phyloP scores from a whole-genome alignment of 2,329 filamentous ascomycete genomes.

The Aspergillus oerlinghausenensis region DNA sequence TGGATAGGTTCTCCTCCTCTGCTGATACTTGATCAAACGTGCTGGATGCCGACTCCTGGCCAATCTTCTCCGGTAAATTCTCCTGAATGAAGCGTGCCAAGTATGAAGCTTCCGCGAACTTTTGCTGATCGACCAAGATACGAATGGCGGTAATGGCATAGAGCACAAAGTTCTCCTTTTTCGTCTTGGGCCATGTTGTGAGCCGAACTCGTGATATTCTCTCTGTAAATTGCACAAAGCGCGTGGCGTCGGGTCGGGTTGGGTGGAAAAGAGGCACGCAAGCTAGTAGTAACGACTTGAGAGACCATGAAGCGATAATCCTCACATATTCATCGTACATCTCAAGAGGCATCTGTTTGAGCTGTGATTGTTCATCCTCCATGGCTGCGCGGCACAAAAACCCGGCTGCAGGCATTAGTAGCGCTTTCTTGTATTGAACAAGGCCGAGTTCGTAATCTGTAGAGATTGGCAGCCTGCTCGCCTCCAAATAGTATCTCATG shows the following conservation, averaged over 20 bases:
- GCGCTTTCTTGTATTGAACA: constrained; percentile 7
- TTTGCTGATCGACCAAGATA: constrained; percentile 30
- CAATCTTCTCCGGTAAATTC: constrained; percentile 23
- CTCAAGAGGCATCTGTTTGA: constrained; percentile 21
- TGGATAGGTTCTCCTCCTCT: constrained; percentile 22
- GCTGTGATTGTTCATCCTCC: constrained; percentile 16
- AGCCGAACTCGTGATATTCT: constrained; percentile 16
- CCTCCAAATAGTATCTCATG: constrained; percentile 27
- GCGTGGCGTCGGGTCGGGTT: constrained; percentile 26
- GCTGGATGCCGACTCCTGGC: constrained; percentile 8
- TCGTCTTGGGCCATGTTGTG: constrained; percentile 13
- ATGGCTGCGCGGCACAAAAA: constrained; percentile 24
- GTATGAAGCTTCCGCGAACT: constrained; percentile 24
- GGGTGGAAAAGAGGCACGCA: constrained; percentile 37
- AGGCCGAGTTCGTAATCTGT: constrained; percentile 3
- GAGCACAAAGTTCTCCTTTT: constrained; percentile 27
- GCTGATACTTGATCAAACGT: constrained; percentile 12
- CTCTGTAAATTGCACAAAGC: constrained; percentile 27
- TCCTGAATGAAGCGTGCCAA: constrained; percentile 29
- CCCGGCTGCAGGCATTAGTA: constrained; percentile 22
- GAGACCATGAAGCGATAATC: constrained; percentile 19
- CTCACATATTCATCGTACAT: constrained; percentile 32
- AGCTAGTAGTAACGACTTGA: constrained; percentile 21
- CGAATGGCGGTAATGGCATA: constrained; percentile 37
- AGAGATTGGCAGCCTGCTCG: constrained; percentile 19